Conservation (phyloP, 257 asterid species). For the Plantago elongata region DNA sequence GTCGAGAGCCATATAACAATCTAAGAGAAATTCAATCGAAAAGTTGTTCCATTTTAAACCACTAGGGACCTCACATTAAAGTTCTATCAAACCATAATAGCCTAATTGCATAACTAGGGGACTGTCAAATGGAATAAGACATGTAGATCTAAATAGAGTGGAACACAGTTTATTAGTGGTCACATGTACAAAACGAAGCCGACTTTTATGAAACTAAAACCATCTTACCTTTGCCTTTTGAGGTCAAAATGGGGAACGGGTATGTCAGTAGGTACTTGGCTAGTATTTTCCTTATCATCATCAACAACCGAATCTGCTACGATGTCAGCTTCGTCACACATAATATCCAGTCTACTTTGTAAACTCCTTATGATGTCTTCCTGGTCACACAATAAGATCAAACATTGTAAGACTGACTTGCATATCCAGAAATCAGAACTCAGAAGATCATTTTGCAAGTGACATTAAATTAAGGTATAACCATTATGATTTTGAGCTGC, state of each 20-base stretch:
- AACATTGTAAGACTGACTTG: conserved; percentile 19
- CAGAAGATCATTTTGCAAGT: too few species aligned
- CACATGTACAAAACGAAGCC: conserved; percentile 10
- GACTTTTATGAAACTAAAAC: conserved; percentile 15
- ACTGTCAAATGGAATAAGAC: too few species aligned
- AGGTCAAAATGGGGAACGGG: conserved; percentile 45
- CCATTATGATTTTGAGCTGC: too few species aligned
- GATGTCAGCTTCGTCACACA: conserved; percentile 78
- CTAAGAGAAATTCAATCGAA: too few species aligned
- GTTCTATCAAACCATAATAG: too few species aligned
- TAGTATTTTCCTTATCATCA: conserved; percentile 33
- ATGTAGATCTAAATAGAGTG: too few species aligned
- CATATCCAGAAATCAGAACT: too few species aligned
- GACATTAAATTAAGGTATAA: too few species aligned
- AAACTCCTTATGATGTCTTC: conserved; percentile 84
- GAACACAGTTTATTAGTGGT: not conserved
- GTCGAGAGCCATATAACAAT: too few species aligned
- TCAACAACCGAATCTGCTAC: conserved; percentile 34
- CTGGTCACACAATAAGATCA: conserved; percentile 38
- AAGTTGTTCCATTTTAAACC: too few species aligned
- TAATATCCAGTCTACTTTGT: conserved; percentile 74
- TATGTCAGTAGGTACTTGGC: conserved; percentile 29
- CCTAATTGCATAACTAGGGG: too few species aligned
- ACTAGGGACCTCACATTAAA: too few species aligned
- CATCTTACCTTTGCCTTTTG: conserved; percentile 48